Base-by-base conservation (phyloP, 2,329 filamentous ascomycete genomes). In the Monosporascus sp. region DNA sequence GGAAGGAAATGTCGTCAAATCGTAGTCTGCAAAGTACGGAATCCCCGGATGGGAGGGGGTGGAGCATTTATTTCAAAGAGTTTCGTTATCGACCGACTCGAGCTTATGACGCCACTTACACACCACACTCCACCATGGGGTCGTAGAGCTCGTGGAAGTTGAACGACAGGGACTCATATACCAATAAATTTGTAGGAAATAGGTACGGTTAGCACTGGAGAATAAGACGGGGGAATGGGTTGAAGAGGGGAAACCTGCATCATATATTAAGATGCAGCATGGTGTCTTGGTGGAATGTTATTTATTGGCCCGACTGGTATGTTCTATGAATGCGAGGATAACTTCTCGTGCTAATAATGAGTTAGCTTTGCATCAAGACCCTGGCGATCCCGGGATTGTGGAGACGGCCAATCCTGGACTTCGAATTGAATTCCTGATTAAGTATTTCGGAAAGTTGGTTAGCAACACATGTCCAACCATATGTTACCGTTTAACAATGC, bases 341-440 rank as follows among this genome's bases (percentile, higher is more conserved):
- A 46, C 14, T 44, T 41, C 18, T 41, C 38, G 38, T n/a, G 38
- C 38, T 41, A 41, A 41, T 41, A 41, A 41, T 41, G 17, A 41
- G 18, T 41, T 54, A 59, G 55, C 49, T 56, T 59, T 59, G 54
- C 55, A 59, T 59, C 53, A 48, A 53, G 51, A 52, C 53, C 58
- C 58, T 58, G 58, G 54, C 49, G 52, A 58, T 58, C 52, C 35
- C 5, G 52, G 44, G 7, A 14, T 26, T 35, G 55, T 56, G 58
- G 58, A 26, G 55, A 55, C 50, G 48, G 46, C 44, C 22, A 54
- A 41, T 48, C 15, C 24, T 22, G 37, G 49, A 40, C 51, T 46
- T 49, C 24, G 53, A 43, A 24, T 14, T 14, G 18, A 20, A 14
- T 20, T 43, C 22, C 18, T 11, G 2, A 43, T 14, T 43, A 17